Percentiles rank a stretch among this genome's conserved stretches.
phyloP scores from a whole-genome alignment of 257 asterid genomes.

The Salvia hispanica region DNA sequence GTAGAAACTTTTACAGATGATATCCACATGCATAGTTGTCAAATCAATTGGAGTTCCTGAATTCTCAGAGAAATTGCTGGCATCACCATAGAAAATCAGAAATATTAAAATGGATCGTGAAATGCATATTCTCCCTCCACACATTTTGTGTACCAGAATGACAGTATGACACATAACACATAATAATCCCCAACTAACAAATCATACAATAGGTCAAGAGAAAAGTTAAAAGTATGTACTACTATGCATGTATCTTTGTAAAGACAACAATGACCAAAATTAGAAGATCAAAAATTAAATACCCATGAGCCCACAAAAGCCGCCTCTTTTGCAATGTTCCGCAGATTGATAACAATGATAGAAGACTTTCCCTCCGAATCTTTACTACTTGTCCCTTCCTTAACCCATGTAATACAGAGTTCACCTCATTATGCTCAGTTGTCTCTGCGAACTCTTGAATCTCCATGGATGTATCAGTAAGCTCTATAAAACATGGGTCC shows the following conservation, averaged over 20 bases:
- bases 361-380: constrained; percentile 66
- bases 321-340: constrained; percentile 60
- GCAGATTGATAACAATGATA: constrained; percentile 64
- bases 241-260: constrained; percentile 17
- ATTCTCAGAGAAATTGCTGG: background rate
- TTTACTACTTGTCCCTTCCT: constrained; percentile 70
- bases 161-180: background rate
- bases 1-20: background rate
- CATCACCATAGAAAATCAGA: background rate
- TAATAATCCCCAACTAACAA: constrained; percentile 13
- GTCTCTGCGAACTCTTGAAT: constrained; percentile 84
- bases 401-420: constrained; percentile 84
- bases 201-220: background rate
- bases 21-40: too few species aligned
- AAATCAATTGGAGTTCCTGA: background rate
- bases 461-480: constrained; percentile 77
- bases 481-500: constrained; percentile 38
- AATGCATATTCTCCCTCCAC: too few species aligned
- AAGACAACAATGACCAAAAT: constrained; percentile 1
- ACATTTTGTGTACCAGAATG: constrained; percentile 6
- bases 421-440: constrained; percentile 84
- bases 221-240: background rate
- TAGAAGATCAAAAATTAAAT: constrained; percentile 39
- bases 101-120: background rate
- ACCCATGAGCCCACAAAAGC: constrained; percentile 71